These are phyloP conservation scores for Tympanopsis confertula DNA, from an alignment of 2,329 filamentous ascomycete species.

Conservation along the genomic window DNA sequence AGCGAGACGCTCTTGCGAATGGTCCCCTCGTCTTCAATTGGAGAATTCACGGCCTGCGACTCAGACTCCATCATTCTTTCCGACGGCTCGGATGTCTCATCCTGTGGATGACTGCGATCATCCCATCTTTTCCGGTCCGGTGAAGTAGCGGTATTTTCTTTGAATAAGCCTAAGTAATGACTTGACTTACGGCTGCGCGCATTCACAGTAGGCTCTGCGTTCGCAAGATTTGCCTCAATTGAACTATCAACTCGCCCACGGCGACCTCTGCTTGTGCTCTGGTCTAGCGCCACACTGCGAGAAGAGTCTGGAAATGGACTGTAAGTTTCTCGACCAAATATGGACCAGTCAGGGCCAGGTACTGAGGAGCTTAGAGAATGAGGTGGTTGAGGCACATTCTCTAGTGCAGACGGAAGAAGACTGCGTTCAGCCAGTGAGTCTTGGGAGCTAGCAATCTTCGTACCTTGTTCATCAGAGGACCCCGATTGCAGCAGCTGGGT, in stretches of 20 bases:
- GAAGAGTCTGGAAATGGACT: constrained; percentile 10
- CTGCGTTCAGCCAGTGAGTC: too few relatives aligned
- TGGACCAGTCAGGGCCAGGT: too few relatives aligned
- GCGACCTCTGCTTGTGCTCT: constrained; percentile 27
- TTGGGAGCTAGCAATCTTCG: too few relatives aligned
- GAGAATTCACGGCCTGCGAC: too few relatives aligned
- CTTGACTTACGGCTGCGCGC: constrained; percentile 54
- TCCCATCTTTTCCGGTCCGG: constrained; percentile 37
- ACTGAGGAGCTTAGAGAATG: too few relatives aligned
- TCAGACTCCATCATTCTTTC: too few relatives aligned
- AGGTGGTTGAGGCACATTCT: too few relatives aligned
- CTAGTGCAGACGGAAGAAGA: too few relatives aligned
- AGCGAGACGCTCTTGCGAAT: neutral
- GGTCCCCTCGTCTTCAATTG: neutral
- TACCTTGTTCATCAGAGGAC: too few relatives aligned
- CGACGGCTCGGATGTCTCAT: constrained; percentile 1
- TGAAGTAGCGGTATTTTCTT: constrained; percentile 40
- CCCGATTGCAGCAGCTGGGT: too few relatives aligned
- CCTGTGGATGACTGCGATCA: constrained; percentile 17
- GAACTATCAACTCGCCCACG: constrained; percentile 42
- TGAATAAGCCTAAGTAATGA: constrained; percentile 54
- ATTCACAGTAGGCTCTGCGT: constrained; percentile 37
- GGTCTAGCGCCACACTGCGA: constrained; percentile 13
- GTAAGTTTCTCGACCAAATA: too few relatives aligned
- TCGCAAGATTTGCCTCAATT: constrained; percentile 50